phyloP scores from a whole-genome alignment of 495 filamentous ascomycete species.

The Neurospora africana region DNA sequence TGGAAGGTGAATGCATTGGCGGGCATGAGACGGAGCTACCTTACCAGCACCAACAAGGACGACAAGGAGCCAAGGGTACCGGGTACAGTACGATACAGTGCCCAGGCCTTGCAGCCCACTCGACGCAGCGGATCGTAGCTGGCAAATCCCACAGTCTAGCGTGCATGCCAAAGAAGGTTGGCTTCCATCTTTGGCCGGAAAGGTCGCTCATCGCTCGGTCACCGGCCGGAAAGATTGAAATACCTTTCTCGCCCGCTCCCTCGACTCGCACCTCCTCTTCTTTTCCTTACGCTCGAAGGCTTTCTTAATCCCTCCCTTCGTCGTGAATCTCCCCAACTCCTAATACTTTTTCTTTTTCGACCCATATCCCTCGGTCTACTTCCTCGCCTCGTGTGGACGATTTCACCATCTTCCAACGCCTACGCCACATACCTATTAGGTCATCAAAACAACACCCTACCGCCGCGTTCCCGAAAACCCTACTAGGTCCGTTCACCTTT shows the following conservation, averaged over 20 bases:
- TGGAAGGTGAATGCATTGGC: not conserved
- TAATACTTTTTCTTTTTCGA: slow-evolving; percentile 11
- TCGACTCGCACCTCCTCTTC: slow-evolving; percentile 15
- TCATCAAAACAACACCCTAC: slow-evolving; percentile 20
- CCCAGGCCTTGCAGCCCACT: not conserved
- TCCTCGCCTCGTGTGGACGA: slow-evolving; percentile 10
- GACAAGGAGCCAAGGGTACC: slow-evolving; percentile 13
- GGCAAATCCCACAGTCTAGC: not conserved
- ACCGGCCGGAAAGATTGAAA: slow-evolving; percentile 21
- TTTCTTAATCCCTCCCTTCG: slow-evolving; percentile 29
- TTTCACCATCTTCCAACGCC: slow-evolving; percentile 14
- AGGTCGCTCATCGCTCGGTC: slow-evolving; percentile 18
- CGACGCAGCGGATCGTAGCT: slow-evolving; percentile 6
- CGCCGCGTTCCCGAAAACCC: slow-evolving; percentile 12
- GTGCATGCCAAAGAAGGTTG: slow-evolving; percentile 12
- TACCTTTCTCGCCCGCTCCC: slow-evolving; percentile 17
- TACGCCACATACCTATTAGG: slow-evolving; percentile 19
- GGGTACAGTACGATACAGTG: slow-evolving; percentile 13
- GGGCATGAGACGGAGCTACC: slow-evolving; percentile 3
- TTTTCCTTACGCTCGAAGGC: slow-evolving; percentile 27
- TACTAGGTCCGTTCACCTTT: slow-evolving; percentile 4
- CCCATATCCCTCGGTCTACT: slow-evolving; percentile 8
- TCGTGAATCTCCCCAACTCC: slow-evolving; percentile 28
- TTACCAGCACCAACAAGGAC: slow-evolving; percentile 5
- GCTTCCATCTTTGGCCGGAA: slow-evolving; percentile 18